Evolutionary conservation across 495 filamentous ascomycete genomes (phyloP).

Genomic region (Astrocystis sublimbata): DNA sequence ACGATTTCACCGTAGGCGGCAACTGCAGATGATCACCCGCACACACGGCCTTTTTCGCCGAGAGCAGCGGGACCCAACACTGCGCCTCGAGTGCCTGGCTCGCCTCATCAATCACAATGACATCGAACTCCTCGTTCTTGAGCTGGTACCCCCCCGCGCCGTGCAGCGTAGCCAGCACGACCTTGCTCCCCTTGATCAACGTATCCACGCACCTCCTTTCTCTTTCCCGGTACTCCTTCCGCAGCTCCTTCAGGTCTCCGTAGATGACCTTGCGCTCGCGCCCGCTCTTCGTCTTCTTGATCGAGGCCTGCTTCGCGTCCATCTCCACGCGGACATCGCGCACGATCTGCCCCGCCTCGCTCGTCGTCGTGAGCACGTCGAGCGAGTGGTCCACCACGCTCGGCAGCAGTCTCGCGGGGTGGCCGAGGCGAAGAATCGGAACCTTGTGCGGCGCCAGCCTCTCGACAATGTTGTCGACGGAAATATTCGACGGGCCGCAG

Average conservation of each 20-base stretch:
- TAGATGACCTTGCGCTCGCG: constrained; percentile 82
- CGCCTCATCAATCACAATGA: constrained; percentile 93
- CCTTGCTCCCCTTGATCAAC: constrained; percentile 73
- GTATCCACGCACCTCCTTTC: constrained; percentile 78
- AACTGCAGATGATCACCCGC: constrained; percentile 94
- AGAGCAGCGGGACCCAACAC: constrained; percentile 91
- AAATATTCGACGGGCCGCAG: constrained; percentile 94
- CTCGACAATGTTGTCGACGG: constrained; percentile 98
- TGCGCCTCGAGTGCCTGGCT: constrained; percentile 95
- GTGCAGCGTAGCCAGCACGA: constrained; percentile 90
- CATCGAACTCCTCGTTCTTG: constrained; percentile 79
- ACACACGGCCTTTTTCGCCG: constrained; percentile 80
- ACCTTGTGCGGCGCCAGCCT: constrained; percentile 79
- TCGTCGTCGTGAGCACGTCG: constrained; percentile 89
- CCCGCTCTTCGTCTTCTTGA: constrained; percentile 81
- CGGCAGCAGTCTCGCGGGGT: constrained; percentile 88
- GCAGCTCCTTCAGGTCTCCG: constrained; percentile 75
- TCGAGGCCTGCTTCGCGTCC: constrained; percentile 85
- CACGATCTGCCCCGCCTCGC: constrained; percentile 87
- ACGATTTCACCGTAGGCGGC: constrained; percentile 89
- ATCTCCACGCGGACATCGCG: constrained; percentile 89
- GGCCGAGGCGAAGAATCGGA: constrained; percentile 85
- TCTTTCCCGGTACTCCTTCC: constrained; percentile 85
- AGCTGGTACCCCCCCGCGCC: constrained; percentile 88
- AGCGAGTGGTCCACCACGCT: constrained; percentile 86